Evolutionary conservation across 345 rosid genomes (phyloP).

Genomic region (Kandelia obovata): DNA sequence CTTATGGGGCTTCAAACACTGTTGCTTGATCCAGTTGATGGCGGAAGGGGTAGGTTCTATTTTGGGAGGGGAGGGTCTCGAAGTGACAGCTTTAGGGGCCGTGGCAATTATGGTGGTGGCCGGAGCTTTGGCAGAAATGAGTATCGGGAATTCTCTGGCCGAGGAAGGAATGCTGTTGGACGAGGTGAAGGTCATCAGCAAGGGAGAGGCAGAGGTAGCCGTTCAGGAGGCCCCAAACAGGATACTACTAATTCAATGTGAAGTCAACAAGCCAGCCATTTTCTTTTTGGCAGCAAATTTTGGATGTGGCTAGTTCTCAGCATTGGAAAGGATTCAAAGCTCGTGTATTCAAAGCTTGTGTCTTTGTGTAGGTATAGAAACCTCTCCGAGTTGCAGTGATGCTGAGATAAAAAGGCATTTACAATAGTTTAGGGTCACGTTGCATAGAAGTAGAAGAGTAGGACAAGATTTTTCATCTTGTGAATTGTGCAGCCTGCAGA

Average conservation of each 20-base stretch:
- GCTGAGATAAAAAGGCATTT: constrained; percentile 6
- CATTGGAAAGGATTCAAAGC: neutral
- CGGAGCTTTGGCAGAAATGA: constrained; percentile 19
- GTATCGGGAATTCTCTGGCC: constrained; percentile 20
- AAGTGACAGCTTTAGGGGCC: constrained; percentile 22
- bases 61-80: constrained; percentile 21
- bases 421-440: neutral
- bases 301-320: constrained; percentile 6
- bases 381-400: constrained; percentile 3
- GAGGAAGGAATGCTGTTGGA: constrained; percentile 17
- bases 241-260: constrained; percentile 9
- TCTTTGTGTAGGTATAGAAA: neutral
- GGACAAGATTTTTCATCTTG: neutral
- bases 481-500: constrained; percentile 4
- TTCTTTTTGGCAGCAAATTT: constrained; percentile 9
- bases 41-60: constrained; percentile 24
- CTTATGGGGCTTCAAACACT: neutral
- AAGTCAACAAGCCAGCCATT: neutral
- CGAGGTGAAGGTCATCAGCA: constrained; percentile 27
- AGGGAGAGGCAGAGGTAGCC: constrained; percentile 41
- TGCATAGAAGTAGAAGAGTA: constrained; percentile 4
- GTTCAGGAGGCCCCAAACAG: constrained; percentile 7
- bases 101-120: constrained; percentile 20
- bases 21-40: constrained; percentile 19
- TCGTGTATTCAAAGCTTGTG: neutral